Evolutionary conservation across 2,329 filamentous ascomycete genomes (phyloP).

Genomic region (Colletotrichum sidae): DNA sequence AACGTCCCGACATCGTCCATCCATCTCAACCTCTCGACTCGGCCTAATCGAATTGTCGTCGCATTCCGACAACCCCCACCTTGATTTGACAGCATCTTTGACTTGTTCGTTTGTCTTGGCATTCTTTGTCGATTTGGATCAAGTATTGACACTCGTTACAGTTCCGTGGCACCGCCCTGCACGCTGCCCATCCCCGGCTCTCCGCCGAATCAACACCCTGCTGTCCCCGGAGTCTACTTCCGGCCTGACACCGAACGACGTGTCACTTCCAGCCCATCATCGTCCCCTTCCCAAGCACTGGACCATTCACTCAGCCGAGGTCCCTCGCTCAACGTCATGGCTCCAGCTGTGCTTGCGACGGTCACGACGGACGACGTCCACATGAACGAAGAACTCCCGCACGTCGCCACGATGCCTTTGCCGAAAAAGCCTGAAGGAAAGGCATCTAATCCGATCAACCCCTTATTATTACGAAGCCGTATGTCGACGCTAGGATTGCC

Average conservation of each 20-base stretch:
- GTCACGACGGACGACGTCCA: too few species aligned
- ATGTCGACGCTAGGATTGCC: background rate
- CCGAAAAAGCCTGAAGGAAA: background rate
- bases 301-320: too few species aligned
- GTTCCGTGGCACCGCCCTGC: background rate
- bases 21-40: background rate
- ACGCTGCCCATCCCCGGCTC: background rate
- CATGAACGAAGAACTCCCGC: too few species aligned
- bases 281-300: too few species aligned
- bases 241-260: background rate
- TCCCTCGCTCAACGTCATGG: too few species aligned
- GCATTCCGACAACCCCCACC: background rate
- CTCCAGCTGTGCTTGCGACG: too few species aligned
- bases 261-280: too few species aligned
- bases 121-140: slow-evolving; percentile 1
- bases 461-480: too few species aligned
- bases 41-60: background rate
- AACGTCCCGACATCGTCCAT: slow-evolving; percentile 4
- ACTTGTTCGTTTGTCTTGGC: background rate
- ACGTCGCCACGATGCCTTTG: background rate
- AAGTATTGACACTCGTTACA: background rate
- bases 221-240: background rate
- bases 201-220: background rate
- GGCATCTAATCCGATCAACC: too few species aligned
- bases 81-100: background rate